Evolutionary conservation across 2,329 filamentous ascomycete species (phyloP).

Genomic region (Trichoderma citrinoviride): DNA sequence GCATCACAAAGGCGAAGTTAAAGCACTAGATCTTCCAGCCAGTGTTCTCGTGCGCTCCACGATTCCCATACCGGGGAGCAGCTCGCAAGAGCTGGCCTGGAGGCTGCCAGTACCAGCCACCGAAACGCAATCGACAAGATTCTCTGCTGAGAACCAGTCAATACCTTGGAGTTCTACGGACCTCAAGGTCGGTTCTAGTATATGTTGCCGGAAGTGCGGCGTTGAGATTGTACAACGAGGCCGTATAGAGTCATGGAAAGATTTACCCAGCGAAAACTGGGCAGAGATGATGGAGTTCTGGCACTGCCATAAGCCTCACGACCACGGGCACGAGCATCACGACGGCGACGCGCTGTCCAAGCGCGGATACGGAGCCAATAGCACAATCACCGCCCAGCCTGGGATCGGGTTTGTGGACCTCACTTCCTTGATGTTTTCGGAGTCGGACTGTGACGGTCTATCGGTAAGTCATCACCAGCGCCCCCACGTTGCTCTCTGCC

Average conservation of each 20-base stretch:
- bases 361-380: conserved; percentile 83
- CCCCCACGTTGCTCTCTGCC: neutral
- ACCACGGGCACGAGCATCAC: conserved; percentile 48
- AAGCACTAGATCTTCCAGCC: conserved; percentile 44
- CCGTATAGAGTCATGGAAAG: conserved; percentile 68
- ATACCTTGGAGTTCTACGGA: conserved; percentile 58
- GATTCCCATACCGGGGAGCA: conserved; percentile 39
- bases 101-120: conserved; percentile 45
- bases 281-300: conserved; percentile 99
- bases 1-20: conserved; percentile 42
- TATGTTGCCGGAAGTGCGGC: conserved; percentile 46
- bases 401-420: conserved; percentile 78
- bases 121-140: conserved; percentile 28
- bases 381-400: conserved; percentile 62
- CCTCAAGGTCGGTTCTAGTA: conserved; percentile 39
- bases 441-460: conserved; percentile 58
- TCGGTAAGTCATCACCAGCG: conserved; percentile 34
- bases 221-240: conserved; percentile 39
- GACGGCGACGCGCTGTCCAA: conserved; percentile 50
- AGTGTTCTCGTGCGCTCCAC: conserved; percentile 35
- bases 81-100: conserved; percentile 47
- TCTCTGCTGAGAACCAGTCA: conserved; percentile 38
- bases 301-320: conserved; percentile 94
- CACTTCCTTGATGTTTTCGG: conserved; percentile 68
- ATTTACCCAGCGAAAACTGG: conserved; percentile 95